Evolutionary conservation across 306 rosid species (phyloP).

Genomic region (Cucurbita moschata): DNA sequence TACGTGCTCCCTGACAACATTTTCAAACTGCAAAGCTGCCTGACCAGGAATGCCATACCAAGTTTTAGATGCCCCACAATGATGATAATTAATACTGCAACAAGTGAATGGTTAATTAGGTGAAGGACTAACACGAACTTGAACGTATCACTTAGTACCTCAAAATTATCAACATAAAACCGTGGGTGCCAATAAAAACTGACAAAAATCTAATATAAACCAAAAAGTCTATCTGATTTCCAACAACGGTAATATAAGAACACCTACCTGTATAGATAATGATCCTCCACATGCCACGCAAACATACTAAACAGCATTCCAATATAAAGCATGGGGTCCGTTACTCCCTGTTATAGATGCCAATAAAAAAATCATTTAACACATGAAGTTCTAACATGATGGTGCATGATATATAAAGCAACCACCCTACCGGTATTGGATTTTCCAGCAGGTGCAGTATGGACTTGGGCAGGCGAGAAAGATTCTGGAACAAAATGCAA

Average conservation of each 20-base stretch:
- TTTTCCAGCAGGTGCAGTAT: slow-evolving; percentile 5
- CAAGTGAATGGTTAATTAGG: slow-evolving; percentile 7
- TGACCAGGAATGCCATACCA: slow-evolving; percentile 97
- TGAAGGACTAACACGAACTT: neutral
- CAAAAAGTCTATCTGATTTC: neutral
- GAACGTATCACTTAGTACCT: neutral
- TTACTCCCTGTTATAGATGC: slow-evolving; percentile 69
- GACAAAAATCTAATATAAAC: neutral
- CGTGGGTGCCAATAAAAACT: neutral
- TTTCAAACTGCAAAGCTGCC: slow-evolving; percentile 84
- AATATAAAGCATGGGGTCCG: slow-evolving; percentile 96
- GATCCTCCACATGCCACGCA: slow-evolving; percentile 99
- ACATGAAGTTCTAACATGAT: neutral
- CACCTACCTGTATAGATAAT: slow-evolving; percentile 79
- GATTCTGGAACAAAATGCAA: neutral
- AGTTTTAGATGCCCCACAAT: slow-evolving; percentile 97
- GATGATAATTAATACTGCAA: slow-evolving; percentile 94
- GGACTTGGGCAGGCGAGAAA: slow-evolving; percentile 5
- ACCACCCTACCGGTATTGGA: slow-evolving; percentile 10
- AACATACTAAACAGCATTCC: slow-evolving; percentile 96
- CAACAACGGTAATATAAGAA: neutral
- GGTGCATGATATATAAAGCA: neutral
- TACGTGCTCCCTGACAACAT: slow-evolving; percentile 82
- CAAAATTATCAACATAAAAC: neutral
- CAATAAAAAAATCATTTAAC: slow-evolving; percentile 7